Conservation (phyloP, 495 filamentous ascomycete species). For the Pseudevernia furfuracea region DNA sequence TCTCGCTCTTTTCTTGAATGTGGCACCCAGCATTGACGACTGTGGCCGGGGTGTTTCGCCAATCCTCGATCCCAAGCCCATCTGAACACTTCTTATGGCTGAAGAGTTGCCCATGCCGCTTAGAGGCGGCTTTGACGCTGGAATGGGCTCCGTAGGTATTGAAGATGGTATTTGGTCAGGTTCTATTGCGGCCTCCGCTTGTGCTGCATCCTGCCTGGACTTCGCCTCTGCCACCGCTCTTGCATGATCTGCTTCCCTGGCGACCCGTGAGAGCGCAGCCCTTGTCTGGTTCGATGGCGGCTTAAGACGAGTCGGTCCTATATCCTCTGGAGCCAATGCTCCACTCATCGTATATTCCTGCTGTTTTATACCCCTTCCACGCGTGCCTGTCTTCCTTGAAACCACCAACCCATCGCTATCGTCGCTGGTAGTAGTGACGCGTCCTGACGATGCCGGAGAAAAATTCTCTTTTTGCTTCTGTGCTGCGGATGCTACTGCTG, state of each 20-base stretch:
- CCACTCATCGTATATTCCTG: slow-evolving; percentile 25
- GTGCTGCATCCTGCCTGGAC: not conserved
- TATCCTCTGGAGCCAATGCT: slow-evolving; percentile 21
- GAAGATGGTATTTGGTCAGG: slow-evolving; percentile 11
- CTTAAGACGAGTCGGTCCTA: slow-evolving; percentile 10
- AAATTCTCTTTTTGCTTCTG: slow-evolving; percentile 12
- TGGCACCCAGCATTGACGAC: slow-evolving; percentile 29
- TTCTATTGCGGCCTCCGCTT: not conserved
- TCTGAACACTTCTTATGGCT: not conserved
- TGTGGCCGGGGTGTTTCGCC: slow-evolving; percentile 20
- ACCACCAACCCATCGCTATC: slow-evolving; percentile 27
- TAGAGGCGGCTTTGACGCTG: slow-evolving; percentile 11
- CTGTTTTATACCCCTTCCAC: not conserved
- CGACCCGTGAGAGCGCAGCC: slow-evolving; percentile 16
- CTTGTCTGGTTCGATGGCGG: slow-evolving; percentile 13
- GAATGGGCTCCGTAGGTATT: slow-evolving; percentile 3
- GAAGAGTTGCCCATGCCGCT: not conserved
- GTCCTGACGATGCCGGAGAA: slow-evolving; percentile 21
- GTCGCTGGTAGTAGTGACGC: slow-evolving; percentile 22
- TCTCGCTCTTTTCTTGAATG: slow-evolving; percentile 57
- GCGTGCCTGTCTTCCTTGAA: slow-evolving; percentile 4
- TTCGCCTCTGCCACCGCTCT: slow-evolving; percentile 10
- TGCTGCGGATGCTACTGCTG: slow-evolving; percentile 5
- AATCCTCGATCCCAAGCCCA: not conserved
- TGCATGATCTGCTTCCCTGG: slow-evolving; percentile 14